These are phyloP conservation scores for Camellia japonica DNA, from an alignment of 148 eudicot species.

Conservation along the genomic window DNA sequence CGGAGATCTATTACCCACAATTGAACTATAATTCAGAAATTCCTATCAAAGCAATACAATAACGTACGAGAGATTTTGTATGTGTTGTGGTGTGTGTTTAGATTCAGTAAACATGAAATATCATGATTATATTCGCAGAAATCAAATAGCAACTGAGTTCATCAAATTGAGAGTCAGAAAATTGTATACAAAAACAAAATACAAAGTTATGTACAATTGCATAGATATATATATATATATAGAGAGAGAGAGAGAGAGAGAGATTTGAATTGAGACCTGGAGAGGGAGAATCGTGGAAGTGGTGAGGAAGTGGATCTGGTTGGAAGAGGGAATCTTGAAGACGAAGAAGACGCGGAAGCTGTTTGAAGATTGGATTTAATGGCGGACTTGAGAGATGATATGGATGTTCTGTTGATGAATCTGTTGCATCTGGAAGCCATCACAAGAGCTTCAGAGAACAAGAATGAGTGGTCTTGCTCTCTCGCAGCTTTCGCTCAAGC, in stretches of 20 bases:
- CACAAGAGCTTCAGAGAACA: not conserved
- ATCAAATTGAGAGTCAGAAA: too few relatives aligned
- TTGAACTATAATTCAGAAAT: not conserved
- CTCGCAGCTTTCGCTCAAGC: not conserved
- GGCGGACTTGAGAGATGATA: conserved; percentile 59
- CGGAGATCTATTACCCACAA: conserved; percentile 42
- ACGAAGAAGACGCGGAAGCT: conserved; percentile 25
- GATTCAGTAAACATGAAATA: not conserved
- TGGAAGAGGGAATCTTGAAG: conserved; percentile 30
- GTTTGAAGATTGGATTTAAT: conserved; percentile 35
- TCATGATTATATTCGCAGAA: not conserved
- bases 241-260: not conserved
- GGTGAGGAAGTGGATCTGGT: conserved; percentile 39
- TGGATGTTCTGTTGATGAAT: conserved; percentile 45
- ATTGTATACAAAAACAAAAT: not conserved
- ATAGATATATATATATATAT: too few relatives aligned
- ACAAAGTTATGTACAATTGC: not conserved
- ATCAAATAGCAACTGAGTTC: not conserved
- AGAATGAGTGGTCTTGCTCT: not conserved
- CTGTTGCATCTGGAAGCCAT: conserved; percentile 74
- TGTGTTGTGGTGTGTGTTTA: not conserved
- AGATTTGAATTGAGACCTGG: conserved; percentile 40
- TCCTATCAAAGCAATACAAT: not conserved
- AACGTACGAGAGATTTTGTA: not conserved
- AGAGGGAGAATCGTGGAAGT: conserved; percentile 48